Conservation (phyloP, 2,329 filamentous ascomycete species). For the Aspergillus piperis region DNA sequence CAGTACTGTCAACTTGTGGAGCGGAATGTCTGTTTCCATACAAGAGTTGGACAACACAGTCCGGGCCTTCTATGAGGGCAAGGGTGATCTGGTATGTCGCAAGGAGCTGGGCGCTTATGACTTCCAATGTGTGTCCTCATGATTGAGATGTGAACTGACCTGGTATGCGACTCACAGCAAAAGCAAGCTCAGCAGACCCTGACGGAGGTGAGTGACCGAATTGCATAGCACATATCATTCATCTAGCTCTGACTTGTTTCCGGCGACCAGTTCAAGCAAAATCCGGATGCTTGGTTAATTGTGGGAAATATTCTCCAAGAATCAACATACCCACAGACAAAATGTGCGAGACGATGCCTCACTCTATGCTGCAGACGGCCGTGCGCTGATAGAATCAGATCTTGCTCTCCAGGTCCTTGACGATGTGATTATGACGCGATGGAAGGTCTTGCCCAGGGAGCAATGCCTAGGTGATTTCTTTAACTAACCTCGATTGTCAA, state of each 20-base stretch:
- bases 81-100: conserved; percentile 78
- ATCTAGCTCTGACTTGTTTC: conserved; percentile 16
- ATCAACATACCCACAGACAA: conserved; percentile 90
- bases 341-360: conserved; percentile 65
- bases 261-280: conserved; percentile 84
- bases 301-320: conserved; percentile 96
- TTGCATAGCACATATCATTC: neutral
- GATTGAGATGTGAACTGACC: neutral
- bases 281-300: conserved; percentile 95
- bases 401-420: conserved; percentile 94
- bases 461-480: conserved; percentile 78
- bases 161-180: conserved; percentile 61
- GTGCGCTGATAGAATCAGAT: conserved; percentile 59
- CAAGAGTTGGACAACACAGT: conserved; percentile 95
- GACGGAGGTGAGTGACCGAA: conserved; percentile 71
- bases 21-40: conserved; percentile 69
- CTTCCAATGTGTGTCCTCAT: neutral
- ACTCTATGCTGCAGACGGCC: neutral
- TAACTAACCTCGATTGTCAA: neutral
- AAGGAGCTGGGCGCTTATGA: neutral
- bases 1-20: conserved; percentile 34
- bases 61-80: conserved; percentile 95
- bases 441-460: conserved; percentile 95
- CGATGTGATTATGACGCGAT: conserved; percentile 97
- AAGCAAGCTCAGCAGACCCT: conserved; percentile 90